A percentile compares a stretch with the other conserved stretches of the same genome.
These are phyloP conservation scores for Capronia americana DNA, from an alignment of 2,329 filamentous ascomycete genomes.

Conservation along the genomic window DNA sequence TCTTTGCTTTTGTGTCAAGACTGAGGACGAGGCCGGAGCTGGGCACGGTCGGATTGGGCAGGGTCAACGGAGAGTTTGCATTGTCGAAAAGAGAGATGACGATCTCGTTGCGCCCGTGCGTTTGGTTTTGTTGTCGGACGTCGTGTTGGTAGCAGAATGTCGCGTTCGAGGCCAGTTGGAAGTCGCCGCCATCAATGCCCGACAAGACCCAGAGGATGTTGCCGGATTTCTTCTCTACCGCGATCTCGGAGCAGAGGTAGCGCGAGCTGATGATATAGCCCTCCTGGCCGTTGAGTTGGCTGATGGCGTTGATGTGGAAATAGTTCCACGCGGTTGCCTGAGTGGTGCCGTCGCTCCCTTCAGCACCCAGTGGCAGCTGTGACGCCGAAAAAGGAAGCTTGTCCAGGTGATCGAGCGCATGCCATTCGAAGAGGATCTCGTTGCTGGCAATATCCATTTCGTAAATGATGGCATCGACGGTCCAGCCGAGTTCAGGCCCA, in stretches of 20 bases:
- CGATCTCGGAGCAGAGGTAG: neutral
- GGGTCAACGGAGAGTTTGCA: no score
- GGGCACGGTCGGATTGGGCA: no score
- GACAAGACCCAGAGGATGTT: no score
- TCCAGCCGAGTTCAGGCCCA: neutral
- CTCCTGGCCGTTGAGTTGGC: neutral
- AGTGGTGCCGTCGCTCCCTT: neutral
- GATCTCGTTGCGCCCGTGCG: no score
- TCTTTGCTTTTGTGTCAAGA: no score
- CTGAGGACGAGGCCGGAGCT: no score
- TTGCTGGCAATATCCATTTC: neutral
- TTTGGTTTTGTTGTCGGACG: no score
- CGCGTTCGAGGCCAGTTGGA: no score
- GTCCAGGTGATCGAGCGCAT: neutral
- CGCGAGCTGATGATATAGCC: neutral
- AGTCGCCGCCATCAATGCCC: no score
- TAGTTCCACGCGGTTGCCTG: neutral
- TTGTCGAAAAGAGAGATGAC: no score
- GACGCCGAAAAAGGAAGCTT: neutral
- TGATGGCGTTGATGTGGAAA: neutral
- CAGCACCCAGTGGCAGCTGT: neutral
- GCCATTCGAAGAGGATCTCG: neutral
- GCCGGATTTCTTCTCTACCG: neutral
- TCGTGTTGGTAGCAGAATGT: no score
- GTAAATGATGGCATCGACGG: neutral